Base-by-base conservation (phyloP, 2,329 filamentous ascomycete species). In the Calonectria crousiana region DNA sequence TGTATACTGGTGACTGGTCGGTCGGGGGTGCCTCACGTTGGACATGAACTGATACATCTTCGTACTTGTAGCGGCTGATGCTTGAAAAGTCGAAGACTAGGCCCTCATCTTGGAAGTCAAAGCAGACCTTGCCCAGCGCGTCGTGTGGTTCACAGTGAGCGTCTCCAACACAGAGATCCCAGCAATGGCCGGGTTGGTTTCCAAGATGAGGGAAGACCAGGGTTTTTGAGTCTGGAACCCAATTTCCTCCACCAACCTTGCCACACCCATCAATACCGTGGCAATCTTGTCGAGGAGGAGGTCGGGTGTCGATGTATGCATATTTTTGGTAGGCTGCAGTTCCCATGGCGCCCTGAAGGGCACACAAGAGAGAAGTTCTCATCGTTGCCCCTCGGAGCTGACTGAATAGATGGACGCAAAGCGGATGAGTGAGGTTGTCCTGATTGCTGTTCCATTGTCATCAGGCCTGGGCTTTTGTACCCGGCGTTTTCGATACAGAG, bases 61-160 rank as follows among this genome's bases (percentile, higher is more conserved):
- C 80, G n/a, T 79, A 81, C 74, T 80, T 79, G 77, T 81, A 80
- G 70, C 77, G 78, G 30, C 77, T 68, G 58, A 80, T 78, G 32
- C 75, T 66, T 20, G 76, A 64, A 49, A 81, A 80, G 65, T 80
- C 74, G 68, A 81, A 77, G 28, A 80, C 53, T 3, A 81, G 70
- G 23, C 70, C 77, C 6, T 81, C 78, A 26, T 81, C 78, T 58
- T 80, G 72, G 71, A 81, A 81, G 56, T 78, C 77, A 67, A 80
- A 81, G 68, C 53, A 75, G 32, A 80, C 79, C 69, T 80, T 76
- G 56, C 74, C 74, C 32, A 78, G 32, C 5, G 79, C 77, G 38
- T 81, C 76, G 20, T 77, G 71, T 32, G 78, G 78, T 20, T 73
- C 70, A 49, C 79, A 81, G 64, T 79, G 70, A 62, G 72, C 60